Base-by-base conservation (phyloP, 805 yeast species). In the Ogataea methanolica region DNA sequence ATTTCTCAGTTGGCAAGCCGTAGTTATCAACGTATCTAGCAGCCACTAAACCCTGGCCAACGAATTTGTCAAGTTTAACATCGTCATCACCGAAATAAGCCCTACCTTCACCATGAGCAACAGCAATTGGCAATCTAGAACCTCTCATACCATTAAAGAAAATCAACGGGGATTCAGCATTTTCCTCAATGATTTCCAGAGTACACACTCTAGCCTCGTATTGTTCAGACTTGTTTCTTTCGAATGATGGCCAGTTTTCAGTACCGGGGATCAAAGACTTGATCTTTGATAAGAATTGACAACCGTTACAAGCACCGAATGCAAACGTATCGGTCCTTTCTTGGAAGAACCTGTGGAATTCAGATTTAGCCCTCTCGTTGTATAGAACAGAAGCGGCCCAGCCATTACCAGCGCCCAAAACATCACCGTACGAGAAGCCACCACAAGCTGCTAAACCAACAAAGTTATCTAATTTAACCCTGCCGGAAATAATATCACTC, bases 351-450 rank as follows among this genome's bases (percentile, higher is more conserved):
- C 71, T 76, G 54, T 72, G 69, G 67, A 94, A 94, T 71, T 88
- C 91, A 26, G 74, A 61, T 63, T 94, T 82, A 35, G 92, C 86
- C 46, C 70, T 73, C 35, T 80, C 88, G 63, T 92, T 85, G 78
- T 83, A 90, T 55, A 94, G 71, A 9, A 94, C 96, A 16, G 97
- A 88, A 63, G 89, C 90, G 49, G 99, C 99, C 99, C 99, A 94
- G 49, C 99, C 99, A 45, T 92, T 86, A 65, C 97, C 99, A 34
- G 99, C 99, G 57, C 99, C 99, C 50, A 94, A 75, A 42, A 94
- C 99, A 70, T 94, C 99, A 76, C 99, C 99, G 63, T 91, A 94
- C 1, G 97, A 89, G 75, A 94, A 94, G 15, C 99, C 99, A 69
- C 99, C 99, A 72, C 99, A 95, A 4, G 98, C 98, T 39, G 97